A percentile compares a stretch with the other conserved stretches of the same genome.
These are phyloP conservation scores for barley (Hordeum vulgare) DNA, from an alignment of 176 grass and related monocot species.

Conservation along the genomic window MorexV3_pseudomolecules_assembly NC_058523.1:376636303-376636802, in stretches of 20 bases:
- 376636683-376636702: slow-evolving; percentile 30
- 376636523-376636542: slow-evolving; percentile 77
- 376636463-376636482: slow-evolving; percentile 19
- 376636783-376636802: background rate
- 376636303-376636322: too few relatives aligned
- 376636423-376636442: background rate
- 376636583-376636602: background rate
- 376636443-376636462: background rate
- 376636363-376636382: too few relatives aligned
- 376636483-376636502: slow-evolving; percentile 39
- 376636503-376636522: slow-evolving; percentile 51
- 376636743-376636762: background rate
- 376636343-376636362: too few relatives aligned
- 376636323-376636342: too few relatives aligned
- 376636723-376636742: slow-evolving; percentile 19
- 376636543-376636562: slow-evolving; percentile 5
- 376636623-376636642: slow-evolving; percentile 36
- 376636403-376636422: too few relatives aligned
- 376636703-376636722: slow-evolving; percentile 12
- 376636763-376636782: background rate
- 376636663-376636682: slow-evolving; percentile 28
- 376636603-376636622: slow-evolving; percentile 15
- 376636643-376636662: slow-evolving; percentile 20
- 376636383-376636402: too few relatives aligned
- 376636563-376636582: background rate